Base-by-base conservation (phyloP, 2,329 filamentous ascomycete genomes). In the Parastagonospora avenae region DNA sequence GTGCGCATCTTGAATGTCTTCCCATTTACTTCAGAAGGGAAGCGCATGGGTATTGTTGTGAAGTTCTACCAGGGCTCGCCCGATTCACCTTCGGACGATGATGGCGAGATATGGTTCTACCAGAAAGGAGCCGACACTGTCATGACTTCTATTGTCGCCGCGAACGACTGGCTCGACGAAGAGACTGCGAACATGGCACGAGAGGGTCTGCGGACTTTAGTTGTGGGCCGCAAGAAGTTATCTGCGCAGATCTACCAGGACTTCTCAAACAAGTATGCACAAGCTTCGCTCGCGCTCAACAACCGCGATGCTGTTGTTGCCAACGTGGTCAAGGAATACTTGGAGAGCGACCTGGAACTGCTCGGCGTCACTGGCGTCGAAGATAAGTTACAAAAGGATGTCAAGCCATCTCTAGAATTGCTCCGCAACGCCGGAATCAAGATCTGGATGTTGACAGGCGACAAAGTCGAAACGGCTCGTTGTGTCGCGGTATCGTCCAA, bases 121-220 rank as follows among this genome's bases (percentile, higher is more conserved):
- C 92, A 99, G 67, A 99, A 99, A 75, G 94, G 94, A 54, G 95
- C 94, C 2, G 95, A 99, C 71, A 97, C 94, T 0, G 93, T 99
- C 57, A 99, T 99, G 95, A 85, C 88, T n/a, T 83, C 88, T 2
- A 97, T 99, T 59, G 94, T 99, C 31, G 91, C 89, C 7, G 86
- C 92, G 14, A 99, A 97, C 68, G 94, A 99, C 77, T 99, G 94
- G 95, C 85, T 99, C 0, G 94, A 99, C 62, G 94, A 99, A 73
- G 94, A 99, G 74, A 97, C 94, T 0, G 91, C 91, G n/a, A 99
- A 99, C 72, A 99, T 99, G 95, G 95, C 95, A 5, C 87, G 94
- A 41, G 95, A 99, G 79, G 94, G 94, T 33, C 79, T 99, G 42
- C 88, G 94, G 50, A 99, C 94, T 0, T 81, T 99, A 5, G 94